Evolutionary conservation across 768 basidiomycete genomes (phyloP).

Genomic region (Sporobolomyces phaffii): DNA sequence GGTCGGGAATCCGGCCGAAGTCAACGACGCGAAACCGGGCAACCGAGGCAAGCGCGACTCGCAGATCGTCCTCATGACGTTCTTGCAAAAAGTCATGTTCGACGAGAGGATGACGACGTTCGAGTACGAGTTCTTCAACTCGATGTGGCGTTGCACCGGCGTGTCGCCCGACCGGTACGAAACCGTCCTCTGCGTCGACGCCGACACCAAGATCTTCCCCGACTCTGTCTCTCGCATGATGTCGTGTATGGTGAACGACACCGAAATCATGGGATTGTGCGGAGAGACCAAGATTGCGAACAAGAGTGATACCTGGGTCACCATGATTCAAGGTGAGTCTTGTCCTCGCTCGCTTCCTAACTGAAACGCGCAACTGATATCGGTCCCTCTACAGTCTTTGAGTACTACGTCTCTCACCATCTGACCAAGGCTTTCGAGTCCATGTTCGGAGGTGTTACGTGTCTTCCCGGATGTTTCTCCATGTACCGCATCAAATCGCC

Average conservation of each 20-base stretch:
- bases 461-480: slow-evolving; percentile 97
- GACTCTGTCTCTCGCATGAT: slow-evolving; percentile 95
- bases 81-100: slow-evolving; percentile 99
- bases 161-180: slow-evolving; percentile 95
- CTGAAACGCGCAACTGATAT: neutral
- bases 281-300: slow-evolving; percentile 99
- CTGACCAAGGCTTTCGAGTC: slow-evolving; percentile 99
- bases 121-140: slow-evolving; percentile 99
- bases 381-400: slow-evolving; percentile 63
- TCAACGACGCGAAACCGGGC: slow-evolving; percentile 84
- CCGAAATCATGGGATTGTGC: slow-evolving; percentile 97
- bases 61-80: slow-evolving; percentile 94
- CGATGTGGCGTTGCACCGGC: slow-evolving; percentile 89
- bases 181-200: slow-evolving; percentile 58
- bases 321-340: slow-evolving; percentile 94
- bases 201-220: slow-evolving; percentile 77
- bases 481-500: slow-evolving; percentile 99
- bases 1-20: slow-evolving; percentile 84
- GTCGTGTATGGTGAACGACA: slow-evolving; percentile 91
- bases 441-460: slow-evolving; percentile 98
- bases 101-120: slow-evolving; percentile 99
- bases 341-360: neutral
- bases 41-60: slow-evolving; percentile 98
- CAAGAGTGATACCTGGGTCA: slow-evolving; percentile 96
- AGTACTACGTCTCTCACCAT: slow-evolving; percentile 99